phyloP scores from a whole-genome alignment of 108 stramenopile genomes.

The Cyclotella sp. region DNA sequence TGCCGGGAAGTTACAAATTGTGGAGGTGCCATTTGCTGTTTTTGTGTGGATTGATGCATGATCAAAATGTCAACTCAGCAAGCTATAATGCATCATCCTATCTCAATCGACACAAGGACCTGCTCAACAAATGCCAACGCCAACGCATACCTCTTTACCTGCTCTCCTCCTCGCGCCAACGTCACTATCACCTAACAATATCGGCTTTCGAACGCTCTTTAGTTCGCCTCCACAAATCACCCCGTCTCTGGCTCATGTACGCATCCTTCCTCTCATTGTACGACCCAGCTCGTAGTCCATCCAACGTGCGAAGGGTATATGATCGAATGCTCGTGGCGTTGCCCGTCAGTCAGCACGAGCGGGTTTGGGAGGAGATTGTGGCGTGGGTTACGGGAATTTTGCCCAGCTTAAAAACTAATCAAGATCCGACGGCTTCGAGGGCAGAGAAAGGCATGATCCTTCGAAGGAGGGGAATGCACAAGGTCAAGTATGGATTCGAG shows the following conservation, averaged over 20 bases:
- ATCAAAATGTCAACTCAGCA: not conserved
- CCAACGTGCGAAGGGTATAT: constrained; percentile 74
- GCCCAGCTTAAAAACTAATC: constrained; percentile 21
- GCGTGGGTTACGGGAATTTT: constrained; percentile 77
- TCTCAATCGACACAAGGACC: not conserved
- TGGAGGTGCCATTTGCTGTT: constrained; percentile 92
- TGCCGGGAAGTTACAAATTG: constrained; percentile 97
- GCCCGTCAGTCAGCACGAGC: constrained; percentile 92
- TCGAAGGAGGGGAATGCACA: constrained; percentile 38
- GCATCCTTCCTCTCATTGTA: constrained; percentile 37
- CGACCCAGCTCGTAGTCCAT: constrained; percentile 45
- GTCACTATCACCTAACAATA: constrained; percentile 24
- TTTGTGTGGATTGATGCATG: constrained; percentile 21
- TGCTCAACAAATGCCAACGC: not conserved
- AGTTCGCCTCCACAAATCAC: constrained; percentile 89
- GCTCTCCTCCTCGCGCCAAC: constrained; percentile 10
- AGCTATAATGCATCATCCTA: not conserved
- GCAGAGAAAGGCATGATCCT: constrained; percentile 5
- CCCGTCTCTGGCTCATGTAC: constrained; percentile 93
- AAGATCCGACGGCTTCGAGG: not conserved
- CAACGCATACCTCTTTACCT: constrained; percentile 21
- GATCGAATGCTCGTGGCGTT: constrained; percentile 93
- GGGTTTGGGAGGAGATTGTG: constrained; percentile 87
- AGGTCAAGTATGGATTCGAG: constrained; percentile 52
- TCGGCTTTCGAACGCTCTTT: constrained; percentile 82